Base-by-base conservation (phyloP, 129 eudicot genomes). In the Centella asiatica region DNA sequence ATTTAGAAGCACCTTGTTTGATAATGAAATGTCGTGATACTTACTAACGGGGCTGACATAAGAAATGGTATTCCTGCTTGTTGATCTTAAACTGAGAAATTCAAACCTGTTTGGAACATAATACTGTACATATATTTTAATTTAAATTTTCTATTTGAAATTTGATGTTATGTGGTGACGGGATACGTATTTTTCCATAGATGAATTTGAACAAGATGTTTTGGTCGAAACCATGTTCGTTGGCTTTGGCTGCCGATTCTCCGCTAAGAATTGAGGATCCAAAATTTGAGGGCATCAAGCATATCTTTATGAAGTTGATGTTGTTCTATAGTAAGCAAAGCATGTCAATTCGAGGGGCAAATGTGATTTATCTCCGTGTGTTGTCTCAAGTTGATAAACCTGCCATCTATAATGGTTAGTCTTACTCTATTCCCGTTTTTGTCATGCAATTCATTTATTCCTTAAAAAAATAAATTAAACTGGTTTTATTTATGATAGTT, bases 281-380 rank as follows among this genome's bases (percentile, higher is more conserved):
- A 62, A 74, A 78, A 29, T 87, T 84, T 46, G 95, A 79, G 60
- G 98, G 98, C 53, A 57, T 87, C 31, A 83, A 81, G 55, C 81
- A 72, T 29, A 61, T 80, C 66, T 48, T 87, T 39, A 78, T 92
- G 37, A 92, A 76, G 78, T 37, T 92, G 81, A 69, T 84, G 90
- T 57, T 92, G 55, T 82, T 82, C 60, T 92, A 92, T 54, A 92
- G 88, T 76, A 81, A 92, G 22, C 94, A 92, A 64, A 92, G 98
- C 88, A 81, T 68, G 76, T 80, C 81, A 44, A 87, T 92, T 63
- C 85, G 95, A 18, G 77, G 84, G 62, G 89, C 95, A 48, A 87
- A 87, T 70, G 95, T 73, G 18, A 77, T 92, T 46, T 92, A 92
- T 64, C 74, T 72, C 14, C 98, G 95, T 26, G 79, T 92, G 44